Evolutionary conservation across 257 asterid genomes (phyloP).

Genomic region (Solanum piurae): DNA sequence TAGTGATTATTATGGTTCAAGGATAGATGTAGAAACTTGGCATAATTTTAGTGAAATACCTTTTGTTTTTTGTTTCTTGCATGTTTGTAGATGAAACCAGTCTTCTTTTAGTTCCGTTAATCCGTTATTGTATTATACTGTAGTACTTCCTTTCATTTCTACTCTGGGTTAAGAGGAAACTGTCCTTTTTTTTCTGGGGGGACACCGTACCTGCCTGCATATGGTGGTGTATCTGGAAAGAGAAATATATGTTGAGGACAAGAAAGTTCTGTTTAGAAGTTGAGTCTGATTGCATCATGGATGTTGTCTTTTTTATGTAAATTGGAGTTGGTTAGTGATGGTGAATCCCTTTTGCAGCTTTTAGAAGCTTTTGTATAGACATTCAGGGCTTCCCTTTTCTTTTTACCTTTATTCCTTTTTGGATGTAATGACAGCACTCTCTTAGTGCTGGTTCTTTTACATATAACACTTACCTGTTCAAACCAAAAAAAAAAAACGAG

Average conservation of each 20-base stretch:
- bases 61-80: neutral
- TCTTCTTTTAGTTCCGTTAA: neutral
- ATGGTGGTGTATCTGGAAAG: neutral
- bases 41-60: neutral
- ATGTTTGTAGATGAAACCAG: neutral
- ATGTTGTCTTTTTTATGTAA: neutral
- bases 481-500: neutral
- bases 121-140: neutral
- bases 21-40: neutral
- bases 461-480: neutral
- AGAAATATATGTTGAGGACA: neutral
- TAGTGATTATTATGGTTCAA: neutral
- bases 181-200: neutral
- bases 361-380: neutral
- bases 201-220: neutral
- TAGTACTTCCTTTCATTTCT: neutral
- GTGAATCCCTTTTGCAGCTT: neutral
- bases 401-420: neutral
- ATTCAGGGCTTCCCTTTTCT: neutral
- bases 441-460: neutral
- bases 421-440: neutral
- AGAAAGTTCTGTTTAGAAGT: neutral
- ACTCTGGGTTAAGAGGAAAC: neutral
- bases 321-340: neutral
- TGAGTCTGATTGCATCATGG: neutral